Evolutionary conservation across 164 flowering plant species (phyloP).

Genomic region (Vitis rupestris): DNA sequence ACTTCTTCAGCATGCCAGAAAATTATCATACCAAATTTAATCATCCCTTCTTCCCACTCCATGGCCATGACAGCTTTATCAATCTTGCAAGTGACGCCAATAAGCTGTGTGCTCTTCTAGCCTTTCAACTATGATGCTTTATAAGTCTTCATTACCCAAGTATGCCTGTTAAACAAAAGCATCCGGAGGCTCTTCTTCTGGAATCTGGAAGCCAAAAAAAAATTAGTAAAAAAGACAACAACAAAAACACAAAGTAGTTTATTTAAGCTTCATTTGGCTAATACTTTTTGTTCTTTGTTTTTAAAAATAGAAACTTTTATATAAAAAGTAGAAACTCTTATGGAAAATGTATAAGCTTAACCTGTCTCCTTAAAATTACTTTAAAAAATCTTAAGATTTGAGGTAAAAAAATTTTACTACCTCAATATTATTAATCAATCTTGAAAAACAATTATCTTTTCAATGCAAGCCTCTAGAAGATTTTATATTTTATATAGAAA

Average conservation of each 20-base stretch:
- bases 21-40: neutral
- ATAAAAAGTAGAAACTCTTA: no score
- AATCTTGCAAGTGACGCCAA: neutral
- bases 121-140: neutral
- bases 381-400: no score
- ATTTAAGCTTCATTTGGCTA: no score
- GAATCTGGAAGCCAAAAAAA: conserved; percentile 32
- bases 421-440: no score
- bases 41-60: neutral
- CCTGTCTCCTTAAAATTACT: no score
- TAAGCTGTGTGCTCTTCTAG: neutral
- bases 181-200: conserved; percentile 49
- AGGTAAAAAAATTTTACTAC: no score
- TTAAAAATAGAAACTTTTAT: no score
- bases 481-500: no score
- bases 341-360: no score
- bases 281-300: no score
- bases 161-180: conserved; percentile 13
- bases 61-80: neutral
- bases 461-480: no score
- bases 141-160: neutral
- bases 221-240: neutral
- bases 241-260: neutral
- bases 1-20: neutral
- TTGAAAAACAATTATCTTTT: no score